These are phyloP conservation scores for Trichoderma asperellum DNA, from an alignment of 2,329 filamentous ascomycete genomes.

Conservation along the genomic window DNA sequence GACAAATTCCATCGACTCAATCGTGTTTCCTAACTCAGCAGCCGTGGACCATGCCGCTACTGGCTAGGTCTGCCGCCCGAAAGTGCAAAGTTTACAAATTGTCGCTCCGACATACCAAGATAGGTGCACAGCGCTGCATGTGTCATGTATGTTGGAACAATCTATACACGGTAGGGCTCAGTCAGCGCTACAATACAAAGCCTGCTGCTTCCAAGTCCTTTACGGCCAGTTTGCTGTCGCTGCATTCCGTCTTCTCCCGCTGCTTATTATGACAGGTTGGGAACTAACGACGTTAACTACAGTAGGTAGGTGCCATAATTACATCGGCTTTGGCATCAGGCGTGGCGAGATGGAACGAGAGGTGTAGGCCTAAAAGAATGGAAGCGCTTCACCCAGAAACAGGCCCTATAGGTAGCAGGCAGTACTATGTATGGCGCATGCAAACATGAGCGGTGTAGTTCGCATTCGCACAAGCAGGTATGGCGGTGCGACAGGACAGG, in stretches of 20 bases:
- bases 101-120: too few relatives aligned
- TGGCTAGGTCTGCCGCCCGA: background rate
- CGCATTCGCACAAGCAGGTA: background rate
- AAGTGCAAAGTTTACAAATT: too few relatives aligned
- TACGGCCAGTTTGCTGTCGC: background rate
- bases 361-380: background rate
- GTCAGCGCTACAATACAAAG: background rate
- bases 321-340: background rate
- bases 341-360: background rate
- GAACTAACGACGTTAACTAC: background rate
- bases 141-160: background rate
- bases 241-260: background rate
- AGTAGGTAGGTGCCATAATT: background rate
- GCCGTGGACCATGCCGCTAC: background rate
- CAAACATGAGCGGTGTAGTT: constrained; percentile 12
- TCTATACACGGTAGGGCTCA: background rate
- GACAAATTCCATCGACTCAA: background rate
- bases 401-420: background rate
- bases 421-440: background rate
- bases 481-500: background rate
- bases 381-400: background rate
- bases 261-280: background rate
- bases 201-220: background rate
- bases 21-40: background rate
- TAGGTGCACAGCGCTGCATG: background rate